Conservation (phyloP, 768 basidiomycete species). For the Trichaptum fuscoviolaceum region DNA sequence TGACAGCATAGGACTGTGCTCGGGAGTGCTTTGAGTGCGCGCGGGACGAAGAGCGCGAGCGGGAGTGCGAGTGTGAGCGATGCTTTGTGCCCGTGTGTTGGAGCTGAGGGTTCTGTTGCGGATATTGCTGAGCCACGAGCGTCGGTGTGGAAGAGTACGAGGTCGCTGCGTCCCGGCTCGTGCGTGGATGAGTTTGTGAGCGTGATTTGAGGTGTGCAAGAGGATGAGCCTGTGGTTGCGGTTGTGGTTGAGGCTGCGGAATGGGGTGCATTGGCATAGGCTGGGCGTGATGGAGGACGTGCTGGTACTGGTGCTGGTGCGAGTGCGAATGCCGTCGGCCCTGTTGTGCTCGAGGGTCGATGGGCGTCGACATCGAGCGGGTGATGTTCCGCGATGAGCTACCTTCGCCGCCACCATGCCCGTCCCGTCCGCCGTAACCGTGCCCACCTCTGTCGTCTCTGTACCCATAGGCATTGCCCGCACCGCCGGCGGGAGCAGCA, state of each 20-base stretch:
- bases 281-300: background rate
- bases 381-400: background rate
- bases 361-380: background rate
- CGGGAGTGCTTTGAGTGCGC: background rate
- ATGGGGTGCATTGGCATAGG: constrained; percentile 6
- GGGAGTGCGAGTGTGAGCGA: background rate
- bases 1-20: background rate
- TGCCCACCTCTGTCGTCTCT: background rate
- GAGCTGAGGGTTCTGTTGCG: background rate
- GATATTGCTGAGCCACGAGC: background rate
- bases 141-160: background rate
- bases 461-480: background rate
- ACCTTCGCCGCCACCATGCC: background rate
- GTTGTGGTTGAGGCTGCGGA: constrained; percentile 14
- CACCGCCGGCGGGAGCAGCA: background rate
- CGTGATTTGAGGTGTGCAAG: background rate
- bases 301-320: background rate
- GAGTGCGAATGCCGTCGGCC: background rate
- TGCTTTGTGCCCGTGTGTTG: background rate
- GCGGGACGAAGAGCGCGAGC: background rate
- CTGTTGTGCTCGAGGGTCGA: background rate
- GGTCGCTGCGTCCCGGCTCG: background rate
- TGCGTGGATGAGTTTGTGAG: background rate
- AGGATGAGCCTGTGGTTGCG: constrained; percentile 15
- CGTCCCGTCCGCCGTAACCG: background rate